Base-by-base conservation (phyloP, 805 yeast species). In the Naumovozyma dairenensis region DNA sequence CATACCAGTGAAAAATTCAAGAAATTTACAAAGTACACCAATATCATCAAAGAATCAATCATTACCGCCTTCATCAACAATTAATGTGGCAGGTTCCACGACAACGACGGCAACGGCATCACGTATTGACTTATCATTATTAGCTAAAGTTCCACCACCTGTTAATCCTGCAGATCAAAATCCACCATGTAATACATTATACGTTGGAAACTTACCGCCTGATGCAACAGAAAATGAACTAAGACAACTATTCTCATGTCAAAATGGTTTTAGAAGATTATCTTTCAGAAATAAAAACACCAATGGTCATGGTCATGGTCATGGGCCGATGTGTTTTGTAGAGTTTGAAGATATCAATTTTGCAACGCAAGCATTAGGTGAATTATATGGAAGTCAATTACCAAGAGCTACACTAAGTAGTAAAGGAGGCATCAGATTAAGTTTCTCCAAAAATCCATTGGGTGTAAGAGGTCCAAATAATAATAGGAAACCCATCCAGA, bases 131-230 rank as follows among this genome's bases (percentile, higher is more conserved):
- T 63, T 80, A 38, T 75, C 84, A 1, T 60, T 80, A 29, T 60
- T 80, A 31, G 82, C 87, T 0, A 62, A 83, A 41, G 84, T 80
- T 16, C 92, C 92, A 8, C 84, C 86, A 4, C 92, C 89, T 4
- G 94, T 94, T 1, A 87, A 87, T 50, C 97, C 96, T 3, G 96
- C 96, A 2, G 97, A 87, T 59, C 97, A 89, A 59, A 89, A 87
- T 55, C 96, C 96, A 3, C 97, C 97, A 5, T 87, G 97, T 61
- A 87, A 87, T 58, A 87, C 97, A 0, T 63, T 87, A 35, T 87
- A 87, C 50, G 97, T 87, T 32, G 97, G 97, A 12, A 87, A 87
- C 57, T 67, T 87, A 49, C 96, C 97, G 2, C 94, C 94, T 12
- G 95, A 87, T 64, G 93, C 96, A 2, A 78, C 92, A 2, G 97